phyloP scores from a whole-genome alignment of 2,329 filamentous ascomycete genomes.

The Monascus ruber region DNA sequence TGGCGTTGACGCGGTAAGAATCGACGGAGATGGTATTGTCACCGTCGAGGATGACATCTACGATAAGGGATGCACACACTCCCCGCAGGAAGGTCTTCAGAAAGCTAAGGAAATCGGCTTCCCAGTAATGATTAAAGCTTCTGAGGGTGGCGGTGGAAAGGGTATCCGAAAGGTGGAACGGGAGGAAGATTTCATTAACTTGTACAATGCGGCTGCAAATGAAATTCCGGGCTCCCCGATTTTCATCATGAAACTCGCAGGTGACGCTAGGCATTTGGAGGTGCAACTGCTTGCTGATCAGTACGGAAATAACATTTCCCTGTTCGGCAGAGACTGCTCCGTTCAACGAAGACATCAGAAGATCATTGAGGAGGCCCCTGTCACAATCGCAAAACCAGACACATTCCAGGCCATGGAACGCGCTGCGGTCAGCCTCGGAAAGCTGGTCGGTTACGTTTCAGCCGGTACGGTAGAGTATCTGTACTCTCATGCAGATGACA shows the following conservation, averaged over 20 bases:
- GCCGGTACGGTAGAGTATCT: constrained; percentile 98
- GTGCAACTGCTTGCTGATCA: constrained; percentile 96
- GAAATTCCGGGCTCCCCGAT: constrained; percentile 98
- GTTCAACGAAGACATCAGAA: constrained; percentile 98
- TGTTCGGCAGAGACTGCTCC: constrained; percentile 97
- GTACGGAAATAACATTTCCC: constrained; percentile 98
- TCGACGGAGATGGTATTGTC: constrained; percentile 77
- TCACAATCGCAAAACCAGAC: constrained; percentile 79
- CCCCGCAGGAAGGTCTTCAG: constrained; percentile 77
- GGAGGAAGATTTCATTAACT: constrained; percentile 70
- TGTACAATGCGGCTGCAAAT: constrained; percentile 92
- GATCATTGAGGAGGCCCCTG: constrained; percentile 97
- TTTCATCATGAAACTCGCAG: constrained; percentile 99
- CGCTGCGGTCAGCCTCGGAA: constrained; percentile 85
- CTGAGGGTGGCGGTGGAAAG: constrained; percentile 96
- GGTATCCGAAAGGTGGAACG: constrained; percentile 90
- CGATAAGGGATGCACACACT: constrained; percentile 78
- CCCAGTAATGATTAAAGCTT: constrained; percentile 99
- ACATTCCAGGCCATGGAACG: constrained; percentile 97
- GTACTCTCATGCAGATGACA: constrained; percentile 94
- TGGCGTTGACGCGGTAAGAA: constrained; percentile 67
- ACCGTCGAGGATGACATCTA: constrained; percentile 82
- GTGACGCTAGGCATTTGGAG: constrained; percentile 91
- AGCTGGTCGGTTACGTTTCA: constrained; percentile 93
- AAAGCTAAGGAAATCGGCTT: constrained; percentile 89